Evolutionary conservation across 2,329 filamentous ascomycete species (phyloP).

Genomic region (Claviceps sp.): DNA sequence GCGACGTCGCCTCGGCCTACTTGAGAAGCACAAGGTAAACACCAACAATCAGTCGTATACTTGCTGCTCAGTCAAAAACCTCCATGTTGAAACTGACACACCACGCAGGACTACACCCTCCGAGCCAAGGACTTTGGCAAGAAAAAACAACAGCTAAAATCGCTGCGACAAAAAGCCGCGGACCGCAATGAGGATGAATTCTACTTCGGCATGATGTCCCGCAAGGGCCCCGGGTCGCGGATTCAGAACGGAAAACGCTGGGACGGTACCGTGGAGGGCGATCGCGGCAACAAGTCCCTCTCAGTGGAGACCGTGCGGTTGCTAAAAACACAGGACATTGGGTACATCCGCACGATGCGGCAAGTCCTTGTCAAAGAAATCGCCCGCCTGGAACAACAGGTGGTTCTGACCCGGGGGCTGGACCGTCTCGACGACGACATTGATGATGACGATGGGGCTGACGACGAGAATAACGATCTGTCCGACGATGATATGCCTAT

Average conservation of each 20-base stretch:
- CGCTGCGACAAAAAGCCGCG: slow-evolving; percentile 46
- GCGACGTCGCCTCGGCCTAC: slow-evolving; percentile 73
- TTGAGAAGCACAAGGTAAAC: slow-evolving; percentile 83
- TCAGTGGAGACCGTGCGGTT: slow-evolving; percentile 44
- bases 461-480: slow-evolving; percentile 12
- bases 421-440: slow-evolving; percentile 24
- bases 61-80: background rate
- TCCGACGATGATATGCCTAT: slow-evolving; percentile 19
- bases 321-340: slow-evolving; percentile 56
- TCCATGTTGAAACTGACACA: background rate
- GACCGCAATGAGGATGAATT: slow-evolving; percentile 62
- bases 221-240: slow-evolving; percentile 38
- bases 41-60: background rate
- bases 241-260: slow-evolving; percentile 37
- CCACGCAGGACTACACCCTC: slow-evolving; percentile 44
- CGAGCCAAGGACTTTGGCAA: slow-evolving; percentile 53
- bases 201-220: slow-evolving; percentile 57
- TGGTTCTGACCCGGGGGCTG: slow-evolving; percentile 29
- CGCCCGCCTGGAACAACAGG: slow-evolving; percentile 37
- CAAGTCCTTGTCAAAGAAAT: slow-evolving; percentile 48
- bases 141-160: slow-evolving; percentile 48
- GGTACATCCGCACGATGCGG: slow-evolving; percentile 49
- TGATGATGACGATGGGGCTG: slow-evolving; percentile 15
- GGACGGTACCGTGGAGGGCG: slow-evolving; percentile 42
- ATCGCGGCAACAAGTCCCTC: slow-evolving; percentile 43